These are phyloP conservation scores for Umbelopsis sp. DNA, from an alignment of 192 early-diverging fungal genomes.

Conservation along the genomic window DNA sequence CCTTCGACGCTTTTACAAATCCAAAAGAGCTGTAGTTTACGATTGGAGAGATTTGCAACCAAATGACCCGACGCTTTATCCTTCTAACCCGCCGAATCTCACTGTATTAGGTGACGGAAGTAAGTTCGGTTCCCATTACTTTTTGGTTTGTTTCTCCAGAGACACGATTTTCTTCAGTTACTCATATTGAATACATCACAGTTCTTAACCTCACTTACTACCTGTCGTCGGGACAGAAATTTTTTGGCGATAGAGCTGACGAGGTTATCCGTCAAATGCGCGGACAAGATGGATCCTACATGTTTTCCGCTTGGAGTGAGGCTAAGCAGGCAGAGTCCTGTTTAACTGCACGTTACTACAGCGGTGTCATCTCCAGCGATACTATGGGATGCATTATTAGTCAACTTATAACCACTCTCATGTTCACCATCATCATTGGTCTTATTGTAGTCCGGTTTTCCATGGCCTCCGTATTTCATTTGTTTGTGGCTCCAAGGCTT, in stretches of 20 bases:
- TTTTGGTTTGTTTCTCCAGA: neutral
- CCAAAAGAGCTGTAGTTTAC: neutral
- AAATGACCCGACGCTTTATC: neutral
- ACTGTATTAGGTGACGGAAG: neutral
- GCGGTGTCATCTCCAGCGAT: slow-evolving; percentile 51
- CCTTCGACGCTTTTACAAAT: neutral
- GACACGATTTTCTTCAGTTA: neutral
- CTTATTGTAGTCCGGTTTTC: slow-evolving; percentile 55
- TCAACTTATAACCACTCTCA: slow-evolving; percentile 50
- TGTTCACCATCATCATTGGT: slow-evolving; percentile 51
- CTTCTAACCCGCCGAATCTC: neutral
- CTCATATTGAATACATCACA: neutral
- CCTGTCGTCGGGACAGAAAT: neutral
- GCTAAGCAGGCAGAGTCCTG: slow-evolving; percentile 37
- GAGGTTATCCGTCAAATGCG: neutral
- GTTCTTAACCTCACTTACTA: slow-evolving; percentile 23
- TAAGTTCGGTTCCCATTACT: neutral
- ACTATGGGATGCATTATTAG: slow-evolving; percentile 55
- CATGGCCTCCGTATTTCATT: slow-evolving; percentile 58
- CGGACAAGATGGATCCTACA: slow-evolving; percentile 17
- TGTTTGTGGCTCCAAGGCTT: slow-evolving; percentile 53
- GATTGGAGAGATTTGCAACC: slow-evolving; percentile 8
- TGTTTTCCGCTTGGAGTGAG: slow-evolving; percentile 1
- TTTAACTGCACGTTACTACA: slow-evolving; percentile 37
- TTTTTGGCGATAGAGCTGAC: slow-evolving; percentile 15